phyloP scores from a whole-genome alignment of 2,329 filamentous ascomycete species.

The Rosellinia necatrix region DNA sequence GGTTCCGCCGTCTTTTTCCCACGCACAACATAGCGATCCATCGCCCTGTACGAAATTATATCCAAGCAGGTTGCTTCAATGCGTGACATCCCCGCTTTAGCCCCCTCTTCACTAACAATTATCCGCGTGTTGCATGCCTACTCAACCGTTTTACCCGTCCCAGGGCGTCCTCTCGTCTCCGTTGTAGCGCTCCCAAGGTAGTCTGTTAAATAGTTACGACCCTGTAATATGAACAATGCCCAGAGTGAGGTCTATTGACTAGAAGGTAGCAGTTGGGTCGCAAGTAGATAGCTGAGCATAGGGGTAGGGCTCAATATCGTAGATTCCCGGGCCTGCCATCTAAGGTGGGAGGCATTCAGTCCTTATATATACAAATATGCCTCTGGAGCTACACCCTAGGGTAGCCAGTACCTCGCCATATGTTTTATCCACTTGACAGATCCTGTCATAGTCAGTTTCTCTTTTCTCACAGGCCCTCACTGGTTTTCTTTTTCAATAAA shows the following conservation, averaged over 20 bases:
- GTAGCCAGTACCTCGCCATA: too few species aligned
- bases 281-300: too few species aligned
- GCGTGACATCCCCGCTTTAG: slow-evolving; percentile 12
- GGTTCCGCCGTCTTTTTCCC: slow-evolving; percentile 10
- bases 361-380: too few species aligned
- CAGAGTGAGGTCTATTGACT: too few species aligned
- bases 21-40: slow-evolving; percentile 5
- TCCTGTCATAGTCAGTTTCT: slow-evolving; percentile 11
- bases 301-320: too few species aligned
- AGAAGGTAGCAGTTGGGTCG: too few species aligned
- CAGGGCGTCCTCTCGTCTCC: slow-evolving; percentile 9
- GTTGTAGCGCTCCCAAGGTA: slow-evolving; percentile 11
- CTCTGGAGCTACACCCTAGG: too few species aligned
- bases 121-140: slow-evolving; percentile 9
- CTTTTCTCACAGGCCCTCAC: slow-evolving; percentile 9
- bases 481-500: neutral
- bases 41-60: slow-evolving; percentile 2
- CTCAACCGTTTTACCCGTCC: slow-evolving; percentile 14
- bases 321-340: too few species aligned
- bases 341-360: too few species aligned
- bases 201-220: slow-evolving; percentile 1
- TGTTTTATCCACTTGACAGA: too few species aligned
- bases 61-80: slow-evolving; percentile 11
- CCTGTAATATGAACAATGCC: too few species aligned
- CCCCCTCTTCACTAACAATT: slow-evolving; percentile 6